Evolutionary conservation across 2,329 filamentous ascomycete genomes (phyloP), one percentile per base, ranked within the genome.

Genomic region (Xylaria sp.): DNA sequence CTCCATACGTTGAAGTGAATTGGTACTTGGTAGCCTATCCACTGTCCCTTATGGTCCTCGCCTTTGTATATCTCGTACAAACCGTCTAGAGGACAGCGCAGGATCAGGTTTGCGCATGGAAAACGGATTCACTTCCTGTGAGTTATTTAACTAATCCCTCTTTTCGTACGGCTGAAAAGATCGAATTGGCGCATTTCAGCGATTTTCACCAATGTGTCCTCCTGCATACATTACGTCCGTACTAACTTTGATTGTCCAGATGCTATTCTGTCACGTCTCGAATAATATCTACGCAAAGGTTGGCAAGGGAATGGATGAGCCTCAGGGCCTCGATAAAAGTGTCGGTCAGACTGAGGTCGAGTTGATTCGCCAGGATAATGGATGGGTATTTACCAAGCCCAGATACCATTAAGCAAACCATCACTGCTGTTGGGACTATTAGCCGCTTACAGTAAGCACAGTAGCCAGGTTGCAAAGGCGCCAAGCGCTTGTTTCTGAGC

Each of bases 1-100:
- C 75, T 7, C 75, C 77, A 7, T 77, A 76, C 39, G 74, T 82
- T 34, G 67, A 75, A 13, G 80, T 82, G 1, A 76, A 79, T 60
- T 82, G 78, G 80, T 73, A 69, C 44, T 82, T 80, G 80, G 72
- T 82, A 64, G 63, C 80, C 1, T 82, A 82, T 48, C 80, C 80
- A 5, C 71, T 78, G 0, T 66, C 72, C 1, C 72, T 82, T 28
- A 79, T 82, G 66, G 15, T 77, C 12, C 58, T 81, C 7, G 78
- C 79, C 54, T 75, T 82, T 46, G 76, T 75, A 46, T 82, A 80
- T 66, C 78, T 82, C 28, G 68, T 77, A 39, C 72, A 79, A 63
- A 82, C 80, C 23, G 78, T 82, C n/a, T 72, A 75, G 67, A 76
- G 75, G n/a, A 78, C 77, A 18, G 76, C 79, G 32, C 76, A 76